Evolutionary conservation across 352 stramenopile genomes (phyloP).

Genomic region (Pythium sukuiense): DNA sequence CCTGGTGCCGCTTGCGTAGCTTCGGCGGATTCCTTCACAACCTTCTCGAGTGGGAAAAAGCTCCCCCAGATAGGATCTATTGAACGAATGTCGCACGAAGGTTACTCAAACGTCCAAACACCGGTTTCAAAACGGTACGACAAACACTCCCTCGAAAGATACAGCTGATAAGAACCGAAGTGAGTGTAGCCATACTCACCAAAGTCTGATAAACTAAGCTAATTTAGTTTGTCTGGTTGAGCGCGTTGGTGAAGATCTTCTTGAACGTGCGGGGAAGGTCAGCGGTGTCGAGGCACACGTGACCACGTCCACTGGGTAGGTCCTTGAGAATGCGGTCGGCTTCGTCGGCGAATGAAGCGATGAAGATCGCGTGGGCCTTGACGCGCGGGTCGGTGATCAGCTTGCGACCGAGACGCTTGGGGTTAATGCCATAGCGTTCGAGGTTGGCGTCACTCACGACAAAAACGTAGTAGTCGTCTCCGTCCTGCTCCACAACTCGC

Average conservation of each 20-base stretch:
- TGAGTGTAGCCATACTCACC: slow-evolving; percentile 2
- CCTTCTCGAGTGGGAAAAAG: slow-evolving; percentile 16
- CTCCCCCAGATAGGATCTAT: slow-evolving; percentile 29
- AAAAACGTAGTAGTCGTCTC: slow-evolving; percentile 89
- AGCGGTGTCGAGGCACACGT: slow-evolving; percentile 79
- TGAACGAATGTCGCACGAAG: slow-evolving; percentile 25
- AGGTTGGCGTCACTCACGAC: slow-evolving; percentile 96
- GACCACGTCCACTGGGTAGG: slow-evolving; percentile 64
- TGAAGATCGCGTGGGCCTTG: slow-evolving; percentile 82
- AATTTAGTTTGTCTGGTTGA: slow-evolving; percentile 32
- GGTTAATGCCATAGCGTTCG: slow-evolving; percentile 88
- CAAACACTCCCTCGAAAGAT: background rate
- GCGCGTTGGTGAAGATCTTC: slow-evolving; percentile 76
- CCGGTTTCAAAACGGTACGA: background rate
- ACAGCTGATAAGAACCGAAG: slow-evolving; percentile 10
- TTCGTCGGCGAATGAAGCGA: slow-evolving; percentile 83
- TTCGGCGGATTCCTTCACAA: slow-evolving; percentile 23
- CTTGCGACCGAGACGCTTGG: slow-evolving; percentile 51
- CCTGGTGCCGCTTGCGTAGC: slow-evolving; percentile 1
- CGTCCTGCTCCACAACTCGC: slow-evolving; percentile 58
- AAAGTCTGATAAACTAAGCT: background rate
- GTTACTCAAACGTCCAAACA: slow-evolving; percentile 13
- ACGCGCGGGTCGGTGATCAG: slow-evolving; percentile 53
- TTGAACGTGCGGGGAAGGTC: slow-evolving; percentile 84
- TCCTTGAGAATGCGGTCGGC: slow-evolving; percentile 61